Evolutionary conservation across 257 asterid species (phyloP).

Genomic region (Nicotiana undulata): DNA sequence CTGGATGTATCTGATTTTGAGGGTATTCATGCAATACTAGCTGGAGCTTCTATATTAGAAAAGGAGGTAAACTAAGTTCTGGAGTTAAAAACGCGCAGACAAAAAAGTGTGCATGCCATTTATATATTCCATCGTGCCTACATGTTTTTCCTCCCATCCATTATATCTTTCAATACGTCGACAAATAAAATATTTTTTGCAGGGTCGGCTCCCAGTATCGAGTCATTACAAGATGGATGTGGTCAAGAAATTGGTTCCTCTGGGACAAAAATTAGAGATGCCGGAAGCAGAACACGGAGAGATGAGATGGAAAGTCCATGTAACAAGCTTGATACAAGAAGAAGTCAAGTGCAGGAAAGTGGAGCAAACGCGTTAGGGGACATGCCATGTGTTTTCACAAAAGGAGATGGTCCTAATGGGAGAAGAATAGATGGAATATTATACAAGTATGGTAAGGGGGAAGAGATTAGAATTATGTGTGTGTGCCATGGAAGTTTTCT

Average conservation of each 20-base stretch:
- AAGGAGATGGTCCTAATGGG: slow-evolving; percentile 80
- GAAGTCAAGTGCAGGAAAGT: slow-evolving; percentile 12
- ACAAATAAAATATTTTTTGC: neutral
- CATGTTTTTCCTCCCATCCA: neutral
- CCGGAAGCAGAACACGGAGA: slow-evolving; percentile 13
- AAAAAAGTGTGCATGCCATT: neutral
- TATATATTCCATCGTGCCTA: neutral
- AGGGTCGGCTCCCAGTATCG: slow-evolving; percentile 40
- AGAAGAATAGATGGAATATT: slow-evolving; percentile 76
- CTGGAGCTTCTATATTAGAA: neutral
- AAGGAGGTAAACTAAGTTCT: neutral
- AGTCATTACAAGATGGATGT: slow-evolving; percentile 33
- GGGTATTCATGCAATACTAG: neutral
- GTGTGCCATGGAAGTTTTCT: slow-evolving; percentile 83
- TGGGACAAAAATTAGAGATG: slow-evolving; percentile 20
- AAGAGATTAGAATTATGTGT: slow-evolving; percentile 86
- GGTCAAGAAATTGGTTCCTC: slow-evolving; percentile 39
- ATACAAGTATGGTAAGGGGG: slow-evolving; percentile 75
- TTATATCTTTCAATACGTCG: neutral
- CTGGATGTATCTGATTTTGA: neutral
- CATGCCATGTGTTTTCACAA: slow-evolving; percentile 91
- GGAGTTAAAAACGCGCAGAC: neutral
- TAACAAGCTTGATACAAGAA: slow-evolving; percentile 21
- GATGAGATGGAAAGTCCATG: slow-evolving; percentile 35
- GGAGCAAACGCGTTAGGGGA: slow-evolving; percentile 32